phyloP scores from a whole-genome alignment of 208 protist genomes.

The Endotrypanum monterogeii region DNA sequence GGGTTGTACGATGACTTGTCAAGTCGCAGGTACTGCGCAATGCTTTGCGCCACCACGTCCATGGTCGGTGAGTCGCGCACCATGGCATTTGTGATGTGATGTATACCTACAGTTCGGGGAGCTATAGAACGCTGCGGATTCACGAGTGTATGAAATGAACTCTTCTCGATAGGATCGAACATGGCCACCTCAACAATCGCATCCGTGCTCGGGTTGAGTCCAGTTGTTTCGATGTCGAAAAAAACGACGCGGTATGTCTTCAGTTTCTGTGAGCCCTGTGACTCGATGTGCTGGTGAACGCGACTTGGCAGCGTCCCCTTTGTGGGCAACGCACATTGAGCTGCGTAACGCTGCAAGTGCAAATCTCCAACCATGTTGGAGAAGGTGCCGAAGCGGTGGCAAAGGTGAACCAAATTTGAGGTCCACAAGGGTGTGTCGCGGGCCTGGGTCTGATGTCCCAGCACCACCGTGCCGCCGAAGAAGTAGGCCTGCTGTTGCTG shows the following conservation, averaged over 20 bases:
- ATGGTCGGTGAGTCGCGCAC: constrained; percentile 63
- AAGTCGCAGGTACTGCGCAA: constrained; percentile 73
- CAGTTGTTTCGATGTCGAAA: constrained; percentile 90
- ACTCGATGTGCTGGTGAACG: constrained; percentile 40
- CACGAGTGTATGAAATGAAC: constrained; percentile 74
- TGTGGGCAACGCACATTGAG: constrained; percentile 38
- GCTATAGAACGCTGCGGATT: constrained; percentile 72
- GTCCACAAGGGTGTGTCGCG: constrained; percentile 58
- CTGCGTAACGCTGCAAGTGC: constrained; percentile 81
- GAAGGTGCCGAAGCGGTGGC: constrained; percentile 65
- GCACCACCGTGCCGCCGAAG: constrained; percentile 68
- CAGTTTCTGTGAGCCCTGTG: constrained; percentile 25
- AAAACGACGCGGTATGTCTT: constrained; percentile 59
- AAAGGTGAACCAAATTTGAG: constrained; percentile 80
- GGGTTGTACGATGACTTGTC: constrained; percentile 36
- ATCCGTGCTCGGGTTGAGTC: constrained; percentile 78
- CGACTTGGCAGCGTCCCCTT: constrained; percentile 32
- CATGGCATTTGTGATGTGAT: constrained; percentile 84
- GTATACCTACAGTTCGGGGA: constrained; percentile 66
- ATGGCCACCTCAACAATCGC: constrained; percentile 84
- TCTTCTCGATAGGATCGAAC: constrained; percentile 83
- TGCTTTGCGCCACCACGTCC: constrained; percentile 48
- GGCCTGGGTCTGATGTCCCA: constrained; percentile 38
- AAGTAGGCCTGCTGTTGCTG: constrained; percentile 74
- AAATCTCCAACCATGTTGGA: constrained; percentile 48